phyloP scores from a whole-genome alignment of 495 filamentous ascomycete genomes.

The Chaetomium tenue region DNA sequence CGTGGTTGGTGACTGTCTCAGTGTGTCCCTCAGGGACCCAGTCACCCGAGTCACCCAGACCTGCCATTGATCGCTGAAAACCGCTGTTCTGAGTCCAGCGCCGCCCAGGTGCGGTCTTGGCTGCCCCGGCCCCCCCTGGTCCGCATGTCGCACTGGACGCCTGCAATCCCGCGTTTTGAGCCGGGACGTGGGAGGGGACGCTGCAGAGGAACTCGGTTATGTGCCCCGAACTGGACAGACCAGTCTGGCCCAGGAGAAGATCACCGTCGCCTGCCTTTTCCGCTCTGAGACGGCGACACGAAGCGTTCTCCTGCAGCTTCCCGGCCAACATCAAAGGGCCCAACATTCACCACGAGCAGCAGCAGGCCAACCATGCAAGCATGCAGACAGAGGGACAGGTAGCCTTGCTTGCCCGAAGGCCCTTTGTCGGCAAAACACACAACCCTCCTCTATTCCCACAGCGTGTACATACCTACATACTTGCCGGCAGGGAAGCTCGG shows the following conservation, averaged over 20 bases:
- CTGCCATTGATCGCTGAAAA: background rate
- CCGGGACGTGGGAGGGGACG: background rate
- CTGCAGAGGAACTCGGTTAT: constrained; percentile 1
- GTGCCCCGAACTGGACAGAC: background rate
- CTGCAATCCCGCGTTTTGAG: constrained; percentile 6
- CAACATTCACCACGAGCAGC: background rate
- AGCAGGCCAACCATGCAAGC: background rate
- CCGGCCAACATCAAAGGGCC: background rate
- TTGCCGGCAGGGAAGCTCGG: background rate
- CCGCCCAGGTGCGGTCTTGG: background rate
- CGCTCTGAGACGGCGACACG: background rate
- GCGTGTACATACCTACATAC: too few relatives aligned
- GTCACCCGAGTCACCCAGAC: background rate
- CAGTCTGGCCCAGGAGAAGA: background rate
- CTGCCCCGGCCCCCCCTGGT: background rate
- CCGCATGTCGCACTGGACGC: constrained; percentile 2
- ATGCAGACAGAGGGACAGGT: background rate
- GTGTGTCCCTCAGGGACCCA: too few relatives aligned
- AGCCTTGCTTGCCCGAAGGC: background rate
- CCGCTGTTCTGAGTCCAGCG: background rate
- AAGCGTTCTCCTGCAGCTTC: constrained; percentile 7
- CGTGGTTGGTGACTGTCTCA: constrained; percentile 1
- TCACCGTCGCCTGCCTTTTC: background rate
- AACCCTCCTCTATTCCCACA: background rate
- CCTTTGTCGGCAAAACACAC: background rate